Evolutionary conservation across 306 rosid genomes (phyloP).

Genomic region (Medicago arabica): DNA sequence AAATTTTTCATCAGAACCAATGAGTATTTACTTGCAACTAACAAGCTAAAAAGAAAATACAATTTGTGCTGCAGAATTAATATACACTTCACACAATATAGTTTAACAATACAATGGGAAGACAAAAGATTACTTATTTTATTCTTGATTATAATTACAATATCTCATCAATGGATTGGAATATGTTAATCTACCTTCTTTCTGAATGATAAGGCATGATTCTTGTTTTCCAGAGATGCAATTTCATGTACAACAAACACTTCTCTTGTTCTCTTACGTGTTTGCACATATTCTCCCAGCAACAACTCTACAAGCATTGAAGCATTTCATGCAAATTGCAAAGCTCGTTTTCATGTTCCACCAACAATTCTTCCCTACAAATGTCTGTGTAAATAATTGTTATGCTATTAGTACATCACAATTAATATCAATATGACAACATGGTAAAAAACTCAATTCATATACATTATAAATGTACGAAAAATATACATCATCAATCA

Average conservation of each 20-base stretch:
- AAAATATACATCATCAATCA: too few species aligned
- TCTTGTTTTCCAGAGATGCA: constrained; percentile 12
- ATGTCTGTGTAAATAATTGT: too few species aligned
- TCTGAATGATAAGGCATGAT: constrained; percentile 3
- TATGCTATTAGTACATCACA: too few species aligned
- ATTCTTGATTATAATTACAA: background rate
- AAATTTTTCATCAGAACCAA: background rate
- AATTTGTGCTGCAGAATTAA: background rate
- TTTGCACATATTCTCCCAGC: constrained; percentile 4
- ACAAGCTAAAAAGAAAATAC: constrained; percentile 11
- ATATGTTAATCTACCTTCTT: constrained; percentile 10
- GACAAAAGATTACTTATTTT: background rate
- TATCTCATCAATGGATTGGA: background rate
- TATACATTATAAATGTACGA: too few species aligned
- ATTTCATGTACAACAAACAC: constrained; percentile 29
- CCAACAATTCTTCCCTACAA: background rate
- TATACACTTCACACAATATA: constrained; percentile 9
- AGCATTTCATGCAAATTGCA: background rate
- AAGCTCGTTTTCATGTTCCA: background rate
- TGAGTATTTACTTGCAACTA: background rate
- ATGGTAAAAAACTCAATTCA: too few species aligned
- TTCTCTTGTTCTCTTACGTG: background rate
- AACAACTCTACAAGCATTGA: constrained; percentile 21
- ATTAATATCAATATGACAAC: too few species aligned
- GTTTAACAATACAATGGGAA: background rate